Percentiles rank a stretch among this genome's conserved stretches.
Evolutionary conservation across 805 yeast genomes (phyloP).

Genomic region (Candida quercuum): DNA sequence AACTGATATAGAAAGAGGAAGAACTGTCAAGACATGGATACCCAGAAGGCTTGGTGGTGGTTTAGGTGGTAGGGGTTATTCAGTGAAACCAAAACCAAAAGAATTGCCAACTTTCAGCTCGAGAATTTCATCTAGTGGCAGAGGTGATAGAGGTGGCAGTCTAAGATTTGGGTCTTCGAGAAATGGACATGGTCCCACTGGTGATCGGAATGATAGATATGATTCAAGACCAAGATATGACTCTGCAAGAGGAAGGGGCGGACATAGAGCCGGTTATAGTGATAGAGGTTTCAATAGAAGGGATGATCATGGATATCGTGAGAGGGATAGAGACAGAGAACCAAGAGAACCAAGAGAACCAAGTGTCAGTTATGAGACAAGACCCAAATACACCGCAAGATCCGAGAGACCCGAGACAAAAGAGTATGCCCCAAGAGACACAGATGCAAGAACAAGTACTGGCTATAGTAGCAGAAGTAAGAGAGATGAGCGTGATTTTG

Average conservation of each 20-base stretch:
- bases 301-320: constrained; percentile 18
- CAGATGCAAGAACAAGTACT: constrained; percentile 9
- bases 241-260: constrained; percentile 1
- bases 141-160: constrained; percentile 8
- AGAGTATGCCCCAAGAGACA: neutral
- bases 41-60: constrained; percentile 88
- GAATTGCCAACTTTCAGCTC: constrained; percentile 5
- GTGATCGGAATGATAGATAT: constrained; percentile 8
- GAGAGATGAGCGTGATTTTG: constrained; percentile 18
- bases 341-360: too few relatives aligned
- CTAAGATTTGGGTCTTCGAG: constrained; percentile 11
- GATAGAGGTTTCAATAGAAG: neutral
- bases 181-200: constrained; percentile 8
- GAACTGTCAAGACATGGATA: constrained; percentile 60
- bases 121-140: constrained; percentile 6
- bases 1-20: constrained; percentile 71
- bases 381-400: constrained; percentile 14
- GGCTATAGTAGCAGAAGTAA: constrained; percentile 20
- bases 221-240: constrained; percentile 2
- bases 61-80: constrained; percentile 76
- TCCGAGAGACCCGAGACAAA: constrained; percentile 8
- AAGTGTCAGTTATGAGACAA: constrained; percentile 5
- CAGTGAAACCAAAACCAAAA: constrained; percentile 25
- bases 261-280: constrained; percentile 1
- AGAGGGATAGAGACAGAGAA: constrained; percentile 5